Base-by-base conservation (phyloP, 2,329 filamentous ascomycete species). In the Tolypocladium sp. region DNA sequence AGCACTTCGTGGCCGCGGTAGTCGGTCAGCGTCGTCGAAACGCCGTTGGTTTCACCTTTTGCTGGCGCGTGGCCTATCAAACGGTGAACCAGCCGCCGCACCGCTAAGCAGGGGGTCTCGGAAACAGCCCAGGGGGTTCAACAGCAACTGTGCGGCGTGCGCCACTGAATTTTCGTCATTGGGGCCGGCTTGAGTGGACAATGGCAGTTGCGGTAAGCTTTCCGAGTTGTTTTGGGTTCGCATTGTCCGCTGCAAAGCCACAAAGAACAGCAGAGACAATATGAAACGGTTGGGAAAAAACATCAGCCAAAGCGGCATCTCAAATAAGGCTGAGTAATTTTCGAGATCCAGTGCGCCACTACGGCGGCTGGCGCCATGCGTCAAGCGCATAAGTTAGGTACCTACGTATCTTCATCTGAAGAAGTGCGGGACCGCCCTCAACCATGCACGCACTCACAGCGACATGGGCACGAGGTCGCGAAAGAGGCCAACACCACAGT, bases 31-130 rank as follows among this genome's bases (percentile, higher is more conserved):
- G 46, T 41, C 30, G 62, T 59, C 66, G 66, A 68, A 67, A 68
- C 66, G 60, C 61, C 58, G 63, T 61, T 59, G 58, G 66, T 68
- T 68, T 68, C 66, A 67, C 56, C 60, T 58, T 63, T 58, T 53
- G 60, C 59, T 46, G 57, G 56, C 55, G 57, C 46, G 55, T 51
- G 57, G 54, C 63, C 66, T 60, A 65, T 66, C 62, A 61, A 40
- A 35, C 27, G 25, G 22, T 15, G 44, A 33, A 38, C 56, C 56
- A 42, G 38, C 56, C 27, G 8, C 49, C 33, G 38, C 20, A 17
- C 25, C 56, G 35, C 33, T 30, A 15, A 12, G 4, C 30, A 30
- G 37, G 49, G 49, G 49, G 49, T 52, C 30, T 9, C 6, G 30
- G 22, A 51, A 52, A 15, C 49, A 37, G 30, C 27, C 54, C 25